These are phyloP conservation scores for Leccinum griseonigrum DNA, from an alignment of 1,284 basidiomycete genomes.

Conservation along the genomic window DNA sequence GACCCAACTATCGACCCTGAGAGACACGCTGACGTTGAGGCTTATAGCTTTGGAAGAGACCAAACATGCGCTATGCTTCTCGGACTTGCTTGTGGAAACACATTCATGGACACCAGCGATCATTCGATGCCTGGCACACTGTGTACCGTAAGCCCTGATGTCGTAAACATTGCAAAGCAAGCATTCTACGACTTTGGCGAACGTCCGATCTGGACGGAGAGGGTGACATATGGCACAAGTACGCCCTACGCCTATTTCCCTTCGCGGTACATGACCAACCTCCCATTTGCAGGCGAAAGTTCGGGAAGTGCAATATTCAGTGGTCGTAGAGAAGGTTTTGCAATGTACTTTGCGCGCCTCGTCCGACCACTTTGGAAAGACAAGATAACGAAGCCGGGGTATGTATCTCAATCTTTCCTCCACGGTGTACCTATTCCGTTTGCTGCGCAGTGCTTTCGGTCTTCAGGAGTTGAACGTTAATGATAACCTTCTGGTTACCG, in stretches of 20 bases:
- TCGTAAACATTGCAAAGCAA: slow-evolving; percentile 69
- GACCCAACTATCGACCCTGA: slow-evolving; percentile 9
- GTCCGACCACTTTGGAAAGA: slow-evolving; percentile 87
- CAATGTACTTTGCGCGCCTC: slow-evolving; percentile 83
- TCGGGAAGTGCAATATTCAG: slow-evolving; percentile 80
- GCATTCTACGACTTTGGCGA: slow-evolving; percentile 85
- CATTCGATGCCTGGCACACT: slow-evolving; percentile 48
- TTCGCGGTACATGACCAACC: not conserved
- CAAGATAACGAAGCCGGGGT: slow-evolving; percentile 69
- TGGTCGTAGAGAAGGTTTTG: slow-evolving; percentile 87
- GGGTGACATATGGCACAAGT: slow-evolving; percentile 68
- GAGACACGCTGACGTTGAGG: slow-evolving; percentile 4
- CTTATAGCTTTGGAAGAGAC: slow-evolving; percentile 75
- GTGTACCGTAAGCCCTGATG: slow-evolving; percentile 53
- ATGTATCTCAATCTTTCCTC: slow-evolving; percentile 16
- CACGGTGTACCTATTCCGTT: not conserved
- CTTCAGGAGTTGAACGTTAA: slow-evolving; percentile 57
- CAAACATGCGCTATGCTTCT: slow-evolving; percentile 93
- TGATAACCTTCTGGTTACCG: slow-evolving; percentile 60
- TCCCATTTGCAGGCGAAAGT: slow-evolving; percentile 48
- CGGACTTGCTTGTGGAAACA: slow-evolving; percentile 73
- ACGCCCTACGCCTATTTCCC: slow-evolving; percentile 31
- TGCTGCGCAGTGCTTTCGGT: slow-evolving; percentile 38
- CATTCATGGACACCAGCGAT: slow-evolving; percentile 59
- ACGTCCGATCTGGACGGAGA: slow-evolving; percentile 74